Conservation (phyloP, 495 filamentous ascomycete species). For the Daldinia concentrica region DNA sequence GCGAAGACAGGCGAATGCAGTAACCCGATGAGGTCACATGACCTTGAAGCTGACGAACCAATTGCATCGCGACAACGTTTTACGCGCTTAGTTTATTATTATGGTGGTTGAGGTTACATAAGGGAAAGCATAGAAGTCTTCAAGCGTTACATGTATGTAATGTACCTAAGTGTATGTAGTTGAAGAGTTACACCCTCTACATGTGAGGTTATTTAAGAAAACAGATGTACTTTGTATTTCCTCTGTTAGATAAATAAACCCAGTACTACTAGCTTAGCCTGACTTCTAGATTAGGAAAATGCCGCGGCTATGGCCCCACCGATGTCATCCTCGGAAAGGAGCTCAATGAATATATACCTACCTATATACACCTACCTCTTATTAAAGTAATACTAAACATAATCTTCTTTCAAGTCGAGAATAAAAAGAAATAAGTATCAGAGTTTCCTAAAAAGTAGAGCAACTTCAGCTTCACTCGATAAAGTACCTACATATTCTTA, state of each 20-base stretch:
- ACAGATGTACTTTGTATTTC: neutral
- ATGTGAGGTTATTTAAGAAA: neutral
- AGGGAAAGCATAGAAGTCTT: too few species aligned
- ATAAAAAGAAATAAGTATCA: neutral
- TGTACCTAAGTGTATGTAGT: too few species aligned
- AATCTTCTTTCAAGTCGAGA: neutral
- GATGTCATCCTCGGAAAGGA: neutral
- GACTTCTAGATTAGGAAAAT: constrained; percentile 17
- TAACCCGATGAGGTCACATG: neutral
- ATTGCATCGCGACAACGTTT: neutral
- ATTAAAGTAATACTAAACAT: too few species aligned
- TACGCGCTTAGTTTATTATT: neutral
- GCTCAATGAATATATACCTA: neutral
- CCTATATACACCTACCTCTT: too few species aligned
- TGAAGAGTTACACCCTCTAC: neutral
- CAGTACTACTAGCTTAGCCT: neutral
- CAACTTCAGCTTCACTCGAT: neutral
- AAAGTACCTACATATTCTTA: neutral
- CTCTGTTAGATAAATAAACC: too few species aligned
- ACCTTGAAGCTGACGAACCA: neutral
- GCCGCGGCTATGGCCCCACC: constrained; percentile 17
- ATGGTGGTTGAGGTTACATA: too few species aligned
- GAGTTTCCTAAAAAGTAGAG: neutral
- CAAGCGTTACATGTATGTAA: too few species aligned
- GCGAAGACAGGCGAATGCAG: neutral